Percentiles rank a stretch among this genome's conserved stretches.
phyloP scores from a whole-genome alignment of 371 early-diverging fungal genomes.

The Syncephalastrum racemosum region DNA sequence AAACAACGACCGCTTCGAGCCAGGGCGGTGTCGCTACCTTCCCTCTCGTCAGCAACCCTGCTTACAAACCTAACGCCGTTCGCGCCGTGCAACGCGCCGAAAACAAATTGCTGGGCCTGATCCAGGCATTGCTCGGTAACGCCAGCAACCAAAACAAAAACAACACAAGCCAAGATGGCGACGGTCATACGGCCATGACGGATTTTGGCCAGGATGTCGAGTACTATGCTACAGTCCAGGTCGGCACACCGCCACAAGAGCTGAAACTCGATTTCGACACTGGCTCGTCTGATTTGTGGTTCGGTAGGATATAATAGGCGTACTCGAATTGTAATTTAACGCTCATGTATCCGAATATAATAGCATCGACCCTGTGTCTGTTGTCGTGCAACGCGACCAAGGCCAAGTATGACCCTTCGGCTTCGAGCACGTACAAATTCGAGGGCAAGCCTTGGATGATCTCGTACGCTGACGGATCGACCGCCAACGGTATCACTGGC shows the following conservation, averaged over 20 bases:
- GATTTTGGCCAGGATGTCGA: slow-evolving; percentile 24
- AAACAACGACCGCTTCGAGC: background rate
- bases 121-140: too few species aligned
- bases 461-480: slow-evolving; percentile 45
- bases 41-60: slow-evolving; percentile 14
- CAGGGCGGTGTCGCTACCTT: background rate
- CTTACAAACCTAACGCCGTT: slow-evolving; percentile 19
- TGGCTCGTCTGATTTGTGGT: slow-evolving; percentile 69
- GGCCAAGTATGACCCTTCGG: slow-evolving; percentile 19
- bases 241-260: slow-evolving; percentile 70
- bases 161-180: background rate
- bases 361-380: slow-evolving; percentile 16
- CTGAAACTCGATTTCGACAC: slow-evolving; percentile 73
- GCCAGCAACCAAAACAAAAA: too few species aligned
- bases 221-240: slow-evolving; percentile 57
- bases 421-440: slow-evolving; percentile 28
- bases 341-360: background rate
- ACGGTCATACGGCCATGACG: slow-evolving; percentile 20
- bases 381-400: slow-evolving; percentile 9
- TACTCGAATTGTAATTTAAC: too few species aligned
- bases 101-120: too few species aligned
- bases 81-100: slow-evolving; percentile 9
- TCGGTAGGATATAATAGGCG: slow-evolving; percentile 12
- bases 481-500: slow-evolving; percentile 34
- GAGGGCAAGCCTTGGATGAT: slow-evolving; percentile 35